These are phyloP conservation scores for Aspergillus eucalypticola DNA, from an alignment of 2,329 filamentous ascomycete species.

Conservation along the genomic window DNA sequence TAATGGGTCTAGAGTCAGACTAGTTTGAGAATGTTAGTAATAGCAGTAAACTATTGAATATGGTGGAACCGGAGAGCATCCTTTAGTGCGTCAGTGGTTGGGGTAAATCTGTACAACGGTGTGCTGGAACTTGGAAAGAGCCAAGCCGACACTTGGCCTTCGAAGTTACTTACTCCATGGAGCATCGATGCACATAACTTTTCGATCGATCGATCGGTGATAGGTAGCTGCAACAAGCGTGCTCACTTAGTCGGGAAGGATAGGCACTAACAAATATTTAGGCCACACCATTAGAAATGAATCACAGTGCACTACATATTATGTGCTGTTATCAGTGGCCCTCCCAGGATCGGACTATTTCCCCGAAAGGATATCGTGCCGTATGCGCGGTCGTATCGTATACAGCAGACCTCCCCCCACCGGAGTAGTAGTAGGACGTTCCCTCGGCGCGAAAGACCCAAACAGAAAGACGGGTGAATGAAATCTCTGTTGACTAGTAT, in stretches of 20 bases:
- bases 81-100: neutral
- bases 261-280: neutral
- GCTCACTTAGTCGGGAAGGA: neutral
- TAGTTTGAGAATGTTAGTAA: neutral
- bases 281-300: neutral
- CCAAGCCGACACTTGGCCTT: neutral
- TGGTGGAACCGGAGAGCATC: conserved; percentile 5
- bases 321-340: neutral
- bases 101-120: conserved; percentile 5
- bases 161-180: conserved; percentile 5
- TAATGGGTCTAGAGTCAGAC: neutral
- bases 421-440: neutral
- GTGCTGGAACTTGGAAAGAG: conserved; percentile 5
- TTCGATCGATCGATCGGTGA: conserved; percentile 16
- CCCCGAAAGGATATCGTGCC: conserved; percentile 13
- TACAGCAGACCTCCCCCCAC: neutral
- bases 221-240: conserved; percentile 1
- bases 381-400: conserved; percentile 10
- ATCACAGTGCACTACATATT: no score
- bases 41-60: conserved; percentile 8
- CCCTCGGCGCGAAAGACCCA: neutral
- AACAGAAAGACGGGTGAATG: neutral
- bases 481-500: neutral
- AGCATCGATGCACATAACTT: conserved; percentile 2
- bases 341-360: conserved; percentile 12